These are phyloP conservation scores for Chlamydomonas applanata DNA, from an alignment of 139 green algal genomes.

Conservation along the genomic window DNA sequence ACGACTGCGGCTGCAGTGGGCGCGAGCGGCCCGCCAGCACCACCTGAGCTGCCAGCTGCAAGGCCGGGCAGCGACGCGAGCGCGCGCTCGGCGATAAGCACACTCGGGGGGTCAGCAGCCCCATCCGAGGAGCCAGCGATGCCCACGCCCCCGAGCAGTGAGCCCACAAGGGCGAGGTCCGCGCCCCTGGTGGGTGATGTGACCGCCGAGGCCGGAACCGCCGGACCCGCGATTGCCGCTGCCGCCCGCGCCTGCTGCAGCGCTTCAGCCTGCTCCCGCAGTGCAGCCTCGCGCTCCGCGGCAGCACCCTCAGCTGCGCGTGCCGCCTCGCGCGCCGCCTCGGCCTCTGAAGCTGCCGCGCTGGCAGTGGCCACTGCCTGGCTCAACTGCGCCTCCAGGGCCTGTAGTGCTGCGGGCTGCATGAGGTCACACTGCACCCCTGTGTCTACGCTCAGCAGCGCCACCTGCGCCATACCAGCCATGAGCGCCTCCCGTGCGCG, in stretches of 20 bases:
- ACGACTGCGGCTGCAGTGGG: background rate
- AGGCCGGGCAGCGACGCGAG: constrained; percentile 9
- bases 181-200: no score
- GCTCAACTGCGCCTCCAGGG: background rate
- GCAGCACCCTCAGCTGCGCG: background rate
- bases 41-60: background rate
- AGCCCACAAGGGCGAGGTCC: background rate
- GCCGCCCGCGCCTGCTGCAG: constrained; percentile 1
- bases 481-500: background rate
- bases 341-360: background rate
- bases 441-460: background rate
- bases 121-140: no score
- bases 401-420: background rate
- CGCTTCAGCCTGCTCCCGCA: background rate
- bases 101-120: constrained; percentile 12
- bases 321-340: background rate
- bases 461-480: background rate
- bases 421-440: constrained; percentile 29
- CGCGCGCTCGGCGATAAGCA: constrained; percentile 16
- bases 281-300: background rate
- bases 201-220: no score
- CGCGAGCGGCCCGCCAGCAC: no score
- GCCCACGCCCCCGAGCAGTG: no score
- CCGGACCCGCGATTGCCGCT: background rate
- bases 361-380: background rate